Evolutionary conservation across 2,329 filamentous ascomycete genomes (phyloP), one percentile per base, ranked within the genome.

Genomic region (Monosporascus sp.): DNA sequence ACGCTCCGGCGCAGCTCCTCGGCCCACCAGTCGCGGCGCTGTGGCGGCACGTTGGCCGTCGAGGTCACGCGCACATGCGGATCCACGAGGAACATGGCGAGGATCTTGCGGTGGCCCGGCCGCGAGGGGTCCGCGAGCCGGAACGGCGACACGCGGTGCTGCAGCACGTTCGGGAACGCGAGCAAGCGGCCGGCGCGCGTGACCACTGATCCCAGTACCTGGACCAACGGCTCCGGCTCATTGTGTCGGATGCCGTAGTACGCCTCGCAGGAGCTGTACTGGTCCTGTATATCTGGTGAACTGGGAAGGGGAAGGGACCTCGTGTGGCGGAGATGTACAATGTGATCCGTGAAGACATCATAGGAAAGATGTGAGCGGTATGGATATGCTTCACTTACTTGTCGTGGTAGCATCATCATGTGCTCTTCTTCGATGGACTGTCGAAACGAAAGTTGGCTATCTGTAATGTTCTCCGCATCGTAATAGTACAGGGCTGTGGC

Each of bases 401-500:
- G 43, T 9, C 19, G 20, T 5, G 56, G 59, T 0, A 61, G 43
- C 37, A 54, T 41, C 1, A 22, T 24, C 3, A 72, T 48, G 0
- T 69, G 59, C 45, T 72, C 60, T n/a, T 48, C 26, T 27, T 74
- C 61, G 16, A 72, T 62, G 0, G 61, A 54, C 17, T 77, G 78
- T 8, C 71, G 77, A 62, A 87, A 84, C 3, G 69, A 67, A 5
- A 87, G 72, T 5, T 60, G 62, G 47, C 73, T 75, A 1, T 78
- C 72, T 0, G 78, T 78, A 49, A 87, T 78, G 64, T 89, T 89
- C 0, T 83, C 75, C 46, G 65, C 70, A 55, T 85, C 79, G 58
- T 82, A 82, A 65, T 85, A 84, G 66, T 84, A 85, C 19, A 88
- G 69, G 0, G 84, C 80, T 0, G 82, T 84, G 0, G 82, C 82